Conservation (phyloP, 139 green algal genomes). For the Pleodorina starrii region DNA sequence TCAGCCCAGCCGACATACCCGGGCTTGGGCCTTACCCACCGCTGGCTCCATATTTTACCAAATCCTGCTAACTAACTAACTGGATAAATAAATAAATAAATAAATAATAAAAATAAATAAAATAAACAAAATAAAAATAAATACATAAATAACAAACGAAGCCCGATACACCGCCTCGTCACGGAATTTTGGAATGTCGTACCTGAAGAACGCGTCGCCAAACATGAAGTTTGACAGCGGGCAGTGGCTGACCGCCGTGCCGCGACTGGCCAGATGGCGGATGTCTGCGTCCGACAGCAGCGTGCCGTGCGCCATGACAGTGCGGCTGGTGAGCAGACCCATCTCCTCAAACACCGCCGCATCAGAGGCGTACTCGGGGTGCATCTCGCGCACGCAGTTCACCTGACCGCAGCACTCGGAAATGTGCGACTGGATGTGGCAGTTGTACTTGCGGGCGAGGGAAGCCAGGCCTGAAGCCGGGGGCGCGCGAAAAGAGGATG, state of each 20-base stretch:
- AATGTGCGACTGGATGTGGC: slow-evolving; percentile 70
- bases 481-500: no score
- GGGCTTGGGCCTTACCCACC: no score
- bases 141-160: no score
- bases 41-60: no score
- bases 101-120: no score
- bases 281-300: slow-evolving; percentile 72
- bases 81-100: no score
- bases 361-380: slow-evolving; percentile 68
- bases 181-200: no score
- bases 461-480: slow-evolving; percentile 60
- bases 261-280: slow-evolving; percentile 56
- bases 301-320: slow-evolving; percentile 75
- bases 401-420: slow-evolving; percentile 74
- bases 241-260: slow-evolving; percentile 76
- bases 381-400: slow-evolving; percentile 66
- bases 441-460: slow-evolving; percentile 57
- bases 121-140: no score
- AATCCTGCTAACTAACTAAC: no score
- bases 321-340: slow-evolving; percentile 69
- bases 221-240: slow-evolving; percentile 83
- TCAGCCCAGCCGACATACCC: no score
- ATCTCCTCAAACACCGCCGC: slow-evolving; percentile 66
- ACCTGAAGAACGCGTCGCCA: slow-evolving; percentile 69
- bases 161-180: no score